Base-by-base conservation (phyloP, 208 protist genomes). In the Trypanosoma platydactyli region DNA sequence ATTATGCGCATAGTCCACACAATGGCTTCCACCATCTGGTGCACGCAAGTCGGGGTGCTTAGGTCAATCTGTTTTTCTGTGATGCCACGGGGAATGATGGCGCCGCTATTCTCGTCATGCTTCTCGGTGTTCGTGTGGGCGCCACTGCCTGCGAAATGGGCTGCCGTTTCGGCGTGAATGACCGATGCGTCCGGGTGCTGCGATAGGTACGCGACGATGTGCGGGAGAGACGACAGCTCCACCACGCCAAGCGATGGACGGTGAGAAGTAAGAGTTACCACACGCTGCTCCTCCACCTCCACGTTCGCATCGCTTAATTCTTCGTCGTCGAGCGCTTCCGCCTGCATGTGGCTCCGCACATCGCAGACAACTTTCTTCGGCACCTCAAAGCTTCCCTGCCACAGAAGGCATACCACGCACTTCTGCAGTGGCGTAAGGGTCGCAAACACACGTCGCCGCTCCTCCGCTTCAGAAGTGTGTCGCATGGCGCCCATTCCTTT, bases 41-140 rank as follows among this genome's bases (percentile, higher is more conserved):
- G 76, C 13, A 83, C 84, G 20, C 75, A 73, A 3, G 69, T 56
- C 12, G 73, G 22, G 22, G 68, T 59, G 70, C 88, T 86, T 13
- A 91, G 57, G 66, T 94, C 83, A 24, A 94, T 24, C 60, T 94
- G 77, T 70, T 94, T 94, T 54, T 84, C 84, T 42, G 84, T 84
- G 29, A 88, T 38, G 6, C 33, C 24, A 24, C 38, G 24, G 16
- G 65, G 75, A 5, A 75, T 15, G 64, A 63, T 48, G 13, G n/a
- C 7, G 24, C 15, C 13, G 9, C 45, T 40, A 58, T 4, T 15
- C 2, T 29, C 40, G 33, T 0, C 30, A 33, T 1, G 7, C 41
- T 60, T 51, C n/a, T n/a, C n/a, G n/a, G n/a, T n/a, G n/a, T n/a
- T n/a, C n/a, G n/a, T n/a, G 30, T 12, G 20, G 35, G 0, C 15